Percentiles rank a stretch among this genome's conserved stretches.
phyloP scores from a whole-genome alignment of 2,329 filamentous ascomycete genomes.

The Calonectria hawksworthii region DNA sequence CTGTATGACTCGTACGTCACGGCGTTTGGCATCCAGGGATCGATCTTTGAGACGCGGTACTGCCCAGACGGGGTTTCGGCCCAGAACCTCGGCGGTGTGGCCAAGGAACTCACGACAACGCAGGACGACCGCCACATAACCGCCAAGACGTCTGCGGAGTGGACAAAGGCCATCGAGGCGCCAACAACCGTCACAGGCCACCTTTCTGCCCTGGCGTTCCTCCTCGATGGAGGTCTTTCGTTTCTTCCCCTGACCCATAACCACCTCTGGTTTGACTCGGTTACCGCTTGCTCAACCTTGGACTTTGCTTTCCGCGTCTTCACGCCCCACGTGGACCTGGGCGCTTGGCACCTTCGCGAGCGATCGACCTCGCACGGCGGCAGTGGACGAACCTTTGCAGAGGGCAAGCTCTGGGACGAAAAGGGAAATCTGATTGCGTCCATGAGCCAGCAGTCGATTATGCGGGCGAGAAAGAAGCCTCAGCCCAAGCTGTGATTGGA shows the following conservation, averaged over 20 bases:
- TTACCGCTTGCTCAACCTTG: conserved; percentile 59
- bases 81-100: conserved; percentile 59
- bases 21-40: conserved; percentile 47
- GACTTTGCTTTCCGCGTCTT: conserved; percentile 65
- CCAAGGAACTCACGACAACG: conserved; percentile 56
- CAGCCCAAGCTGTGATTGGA: conserved; percentile 27
- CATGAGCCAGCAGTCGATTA: conserved; percentile 63
- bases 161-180: conserved; percentile 48
- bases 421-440: conserved; percentile 59
- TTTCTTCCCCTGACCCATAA: conserved; percentile 60
- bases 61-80: conserved; percentile 57
- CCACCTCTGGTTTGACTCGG: conserved; percentile 59
- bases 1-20: conserved; percentile 39
- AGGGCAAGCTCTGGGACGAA: conserved; percentile 60
- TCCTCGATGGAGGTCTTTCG: conserved; percentile 59
- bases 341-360: conserved; percentile 60
- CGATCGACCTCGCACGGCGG: conserved; percentile 53
- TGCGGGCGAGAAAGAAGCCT: conserved; percentile 39
- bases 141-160: conserved; percentile 57
- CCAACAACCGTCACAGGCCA: conserved; percentile 49
- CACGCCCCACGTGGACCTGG: conserved; percentile 53
- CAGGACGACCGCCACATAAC: conserved; percentile 50
- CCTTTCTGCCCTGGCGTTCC: conserved; percentile 55
- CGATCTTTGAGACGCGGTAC: conserved; percentile 53
- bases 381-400: conserved; percentile 59